These are phyloP conservation scores for Mycena amicta DNA, from an alignment of 768 basidiomycete species.

Conservation along the genomic window DNA sequence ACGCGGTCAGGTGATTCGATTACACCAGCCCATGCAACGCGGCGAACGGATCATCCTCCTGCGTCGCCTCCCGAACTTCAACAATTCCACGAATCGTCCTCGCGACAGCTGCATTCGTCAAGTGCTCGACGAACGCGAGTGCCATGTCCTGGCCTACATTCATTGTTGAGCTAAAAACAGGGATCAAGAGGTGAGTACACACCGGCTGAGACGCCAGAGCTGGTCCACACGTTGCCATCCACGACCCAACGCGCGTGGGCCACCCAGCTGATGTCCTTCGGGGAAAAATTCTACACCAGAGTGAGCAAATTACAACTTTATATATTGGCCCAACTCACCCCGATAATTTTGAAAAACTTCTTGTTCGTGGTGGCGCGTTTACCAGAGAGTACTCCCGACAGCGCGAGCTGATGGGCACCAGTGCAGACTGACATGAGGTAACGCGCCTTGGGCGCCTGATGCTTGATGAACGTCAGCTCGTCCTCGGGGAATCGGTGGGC, in stretches of 20 bases:
- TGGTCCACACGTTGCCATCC: constrained; percentile 38
- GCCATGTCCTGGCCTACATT: constrained; percentile 37
- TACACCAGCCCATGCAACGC: constrained; percentile 27
- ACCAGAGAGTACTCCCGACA: constrained; percentile 34
- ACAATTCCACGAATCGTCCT: constrained; percentile 20
- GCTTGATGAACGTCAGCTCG: constrained; percentile 27
- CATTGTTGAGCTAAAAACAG: not conserved
- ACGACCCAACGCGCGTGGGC: constrained; percentile 39
- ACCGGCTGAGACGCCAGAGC: constrained; percentile 39
- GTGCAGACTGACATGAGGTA: constrained; percentile 39
- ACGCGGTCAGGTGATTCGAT: not conserved
- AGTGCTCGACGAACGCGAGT: constrained; percentile 34
- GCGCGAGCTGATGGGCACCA: constrained; percentile 34
- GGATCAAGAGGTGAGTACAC: not conserved
- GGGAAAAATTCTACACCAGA: constrained; percentile 16
- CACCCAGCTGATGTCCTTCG: constrained; percentile 34
- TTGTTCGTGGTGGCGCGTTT: constrained; percentile 43
- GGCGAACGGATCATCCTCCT: constrained; percentile 32
- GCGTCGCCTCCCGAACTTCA: constrained; percentile 23
- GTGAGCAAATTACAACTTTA: not conserved
- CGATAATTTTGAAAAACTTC: constrained; percentile 26
- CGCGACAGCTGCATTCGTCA: constrained; percentile 26
- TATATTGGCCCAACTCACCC: constrained; percentile 25
- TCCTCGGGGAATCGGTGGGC: constrained; percentile 6
- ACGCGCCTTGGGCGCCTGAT: constrained; percentile 30